phyloP scores from a whole-genome alignment of 1,139 yeast species.

The Meyerozyma athensensis region DNA sequence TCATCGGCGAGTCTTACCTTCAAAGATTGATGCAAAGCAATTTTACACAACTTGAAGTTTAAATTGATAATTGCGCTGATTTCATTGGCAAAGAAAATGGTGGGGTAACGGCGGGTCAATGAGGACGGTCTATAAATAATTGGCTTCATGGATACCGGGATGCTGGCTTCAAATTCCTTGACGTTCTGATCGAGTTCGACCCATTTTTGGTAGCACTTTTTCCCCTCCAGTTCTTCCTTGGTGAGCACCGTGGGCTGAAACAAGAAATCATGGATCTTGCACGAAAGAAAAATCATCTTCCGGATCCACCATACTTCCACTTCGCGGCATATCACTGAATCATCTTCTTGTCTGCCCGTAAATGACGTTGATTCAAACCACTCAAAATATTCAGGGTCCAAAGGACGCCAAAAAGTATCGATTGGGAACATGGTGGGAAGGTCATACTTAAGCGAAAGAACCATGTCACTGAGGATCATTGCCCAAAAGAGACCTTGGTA shows the following conservation, averaged over 20 bases:
- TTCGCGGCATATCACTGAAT: conserved; percentile 5
- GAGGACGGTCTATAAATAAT: conserved; percentile 23
- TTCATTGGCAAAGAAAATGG: conserved; percentile 32
- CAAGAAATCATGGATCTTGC: conserved; percentile 25
- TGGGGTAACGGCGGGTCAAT: conserved; percentile 8
- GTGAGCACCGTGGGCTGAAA: conserved; percentile 24
- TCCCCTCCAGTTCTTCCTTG: conserved; percentile 19
- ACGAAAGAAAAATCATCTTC: conserved; percentile 24
- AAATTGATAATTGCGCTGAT: conserved; percentile 29
- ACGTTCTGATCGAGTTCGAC: conserved; percentile 19
- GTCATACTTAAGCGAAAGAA: conserved; percentile 29
- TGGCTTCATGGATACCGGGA: conserved; percentile 31
- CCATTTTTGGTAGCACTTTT: conserved; percentile 26
- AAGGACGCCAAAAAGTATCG: conserved; percentile 25
- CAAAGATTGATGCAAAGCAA: conserved; percentile 29
- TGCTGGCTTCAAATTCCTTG: conserved; percentile 25
- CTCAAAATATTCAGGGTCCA: conserved; percentile 29
- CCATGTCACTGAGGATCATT: conserved; percentile 30
- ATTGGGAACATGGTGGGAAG: conserved; percentile 29
- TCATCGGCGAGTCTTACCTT: conserved; percentile 16
- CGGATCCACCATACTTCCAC: conserved; percentile 37
- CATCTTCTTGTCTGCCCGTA: conserved; percentile 1
- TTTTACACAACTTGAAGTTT: conserved; percentile 28
- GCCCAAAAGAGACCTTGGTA: conserved; percentile 36
- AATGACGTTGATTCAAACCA: conserved; percentile 13